phyloP scores from a whole-genome alignment of 140 eudicot genomes.

The Cichorium intybus region DNA sequence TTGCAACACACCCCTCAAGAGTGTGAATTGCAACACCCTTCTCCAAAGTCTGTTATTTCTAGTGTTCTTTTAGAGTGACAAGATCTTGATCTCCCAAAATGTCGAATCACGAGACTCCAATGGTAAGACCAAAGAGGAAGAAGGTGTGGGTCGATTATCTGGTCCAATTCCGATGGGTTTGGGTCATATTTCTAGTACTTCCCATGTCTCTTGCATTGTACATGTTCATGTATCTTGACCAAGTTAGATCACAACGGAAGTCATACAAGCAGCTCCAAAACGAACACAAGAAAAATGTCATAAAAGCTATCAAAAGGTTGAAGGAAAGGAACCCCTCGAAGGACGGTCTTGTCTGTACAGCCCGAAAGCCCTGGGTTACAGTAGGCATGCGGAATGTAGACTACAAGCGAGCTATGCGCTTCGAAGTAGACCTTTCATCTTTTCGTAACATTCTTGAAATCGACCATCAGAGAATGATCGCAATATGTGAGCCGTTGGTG shows the following conservation, averaged over 20 bases:
- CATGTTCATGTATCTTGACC: slow-evolving; percentile 63
- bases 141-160: slow-evolving; percentile 64
- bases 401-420: slow-evolving; percentile 73
- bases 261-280: slow-evolving; percentile 61
- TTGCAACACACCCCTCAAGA: no score
- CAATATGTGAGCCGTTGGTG: slow-evolving; percentile 69
- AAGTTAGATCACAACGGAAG: slow-evolving; percentile 49
- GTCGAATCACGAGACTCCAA: slow-evolving; percentile 61
- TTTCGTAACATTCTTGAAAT: slow-evolving; percentile 61
- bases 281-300: slow-evolving; percentile 57
- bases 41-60: not conserved
- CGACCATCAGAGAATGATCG: slow-evolving; percentile 63
- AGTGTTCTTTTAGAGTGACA: not conserved
- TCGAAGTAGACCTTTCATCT: slow-evolving; percentile 75
- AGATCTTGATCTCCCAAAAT: slow-evolving; percentile 21
- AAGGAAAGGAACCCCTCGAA: slow-evolving; percentile 59
- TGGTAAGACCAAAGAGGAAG: slow-evolving; percentile 66
- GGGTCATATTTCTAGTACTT: slow-evolving; percentile 61
- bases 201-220: slow-evolving; percentile 57
- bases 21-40: not conserved
- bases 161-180: slow-evolving; percentile 67
- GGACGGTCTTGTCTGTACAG: slow-evolving; percentile 85
- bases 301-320: slow-evolving; percentile 56
- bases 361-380: slow-evolving; percentile 69
- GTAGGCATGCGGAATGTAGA: slow-evolving; percentile 87